Base-by-base conservation (phyloP, 2,329 filamentous ascomycete genomes). In the Lasiodiplodia theobromae region DNA sequence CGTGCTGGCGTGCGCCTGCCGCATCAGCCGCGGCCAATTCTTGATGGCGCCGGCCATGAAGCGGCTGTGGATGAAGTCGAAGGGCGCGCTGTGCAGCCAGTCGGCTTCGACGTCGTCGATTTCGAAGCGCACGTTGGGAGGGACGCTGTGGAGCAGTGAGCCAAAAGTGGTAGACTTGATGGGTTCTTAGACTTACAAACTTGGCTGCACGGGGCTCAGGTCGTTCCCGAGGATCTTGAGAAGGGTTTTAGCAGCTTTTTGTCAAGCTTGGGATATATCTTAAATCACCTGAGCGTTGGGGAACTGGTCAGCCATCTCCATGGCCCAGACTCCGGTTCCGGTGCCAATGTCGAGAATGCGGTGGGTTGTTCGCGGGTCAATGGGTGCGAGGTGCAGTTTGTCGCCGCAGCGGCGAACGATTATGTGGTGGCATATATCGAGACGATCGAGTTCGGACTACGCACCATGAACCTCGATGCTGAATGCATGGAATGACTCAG, bases 61-160 rank as follows among this genome's bases (percentile, higher is more conserved):
- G 7, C 74, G 68, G 7, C 67, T 62, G 47, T 75, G 71, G 25
- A 74, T 74, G 56, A 72, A 71, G 62, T 74, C 74, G 53, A 74
- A 74, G 38, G 70, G 71, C 47, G 70, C 70, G 21, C 70, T 72
- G 65, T 74, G 74, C 0, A 72, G 66, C 77, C 77, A 79, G 8
- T 74, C 73, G 4, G 74, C 71, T 18, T 74, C 73, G 74, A 84
- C 73, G 78, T 83, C 72, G 83, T 85, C 81, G 82, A 90, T 84
- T 67, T 84, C 80, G 71, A 85, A 85, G 25, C 75, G 72, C 69
- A 79, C 79, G 71, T 85, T 85, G 4, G 81, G 79, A 0, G 83
- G 83, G 0, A 84, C 80, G 23, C 23, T 23, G n/a, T n/a, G n/a
- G n/a, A n/a, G n/a, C n/a, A n/a, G n/a, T n/a, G n/a, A n/a, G n/a